phyloP scores from a whole-genome alignment of 1,284 basidiomycete species.

The Schizopora paradoxa region DNA sequence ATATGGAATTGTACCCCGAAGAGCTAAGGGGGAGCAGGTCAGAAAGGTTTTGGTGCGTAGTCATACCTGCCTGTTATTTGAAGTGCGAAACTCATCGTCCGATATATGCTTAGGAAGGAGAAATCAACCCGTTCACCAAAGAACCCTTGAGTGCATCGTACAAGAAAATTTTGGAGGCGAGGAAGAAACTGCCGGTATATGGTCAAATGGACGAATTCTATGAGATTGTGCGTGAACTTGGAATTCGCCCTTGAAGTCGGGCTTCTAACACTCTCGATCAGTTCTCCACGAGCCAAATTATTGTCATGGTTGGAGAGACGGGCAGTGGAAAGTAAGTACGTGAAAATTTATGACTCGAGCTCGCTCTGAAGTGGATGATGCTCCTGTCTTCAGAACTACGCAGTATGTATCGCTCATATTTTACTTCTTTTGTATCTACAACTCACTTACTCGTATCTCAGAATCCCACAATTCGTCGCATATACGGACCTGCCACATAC shows the following conservation, averaged over 20 bases:
- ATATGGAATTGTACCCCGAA: constrained; percentile 73
- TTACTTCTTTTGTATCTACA: constrained; percentile 22
- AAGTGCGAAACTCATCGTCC: background rate
- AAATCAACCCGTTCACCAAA: constrained; percentile 87
- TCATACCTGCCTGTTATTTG: background rate
- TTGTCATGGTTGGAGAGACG: constrained; percentile 97
- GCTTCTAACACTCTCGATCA: constrained; percentile 27
- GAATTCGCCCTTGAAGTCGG: constrained; percentile 12
- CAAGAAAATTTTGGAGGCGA: constrained; percentile 78
- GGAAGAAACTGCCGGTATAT: constrained; percentile 90
- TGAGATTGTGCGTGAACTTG: constrained; percentile 58
- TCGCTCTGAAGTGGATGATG: background rate
- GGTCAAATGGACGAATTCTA: constrained; percentile 92
- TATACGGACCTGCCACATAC: constrained; percentile 90
- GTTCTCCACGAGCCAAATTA: constrained; percentile 86
- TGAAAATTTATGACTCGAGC: background rate
- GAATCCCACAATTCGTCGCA: constrained; percentile 93
- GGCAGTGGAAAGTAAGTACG: constrained; percentile 79
- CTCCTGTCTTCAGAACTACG: constrained; percentile 51
- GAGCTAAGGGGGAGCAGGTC: constrained; percentile 70
- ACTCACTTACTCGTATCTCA: constrained; percentile 24
- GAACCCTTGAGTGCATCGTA: constrained; percentile 74
- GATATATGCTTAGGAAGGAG: constrained; percentile 54
- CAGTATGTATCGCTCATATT: constrained; percentile 53
- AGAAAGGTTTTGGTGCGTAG: constrained; percentile 64